phyloP scores from a whole-genome alignment of 495 filamentous ascomycete species.

The Penicillium diatomitis region DNA sequence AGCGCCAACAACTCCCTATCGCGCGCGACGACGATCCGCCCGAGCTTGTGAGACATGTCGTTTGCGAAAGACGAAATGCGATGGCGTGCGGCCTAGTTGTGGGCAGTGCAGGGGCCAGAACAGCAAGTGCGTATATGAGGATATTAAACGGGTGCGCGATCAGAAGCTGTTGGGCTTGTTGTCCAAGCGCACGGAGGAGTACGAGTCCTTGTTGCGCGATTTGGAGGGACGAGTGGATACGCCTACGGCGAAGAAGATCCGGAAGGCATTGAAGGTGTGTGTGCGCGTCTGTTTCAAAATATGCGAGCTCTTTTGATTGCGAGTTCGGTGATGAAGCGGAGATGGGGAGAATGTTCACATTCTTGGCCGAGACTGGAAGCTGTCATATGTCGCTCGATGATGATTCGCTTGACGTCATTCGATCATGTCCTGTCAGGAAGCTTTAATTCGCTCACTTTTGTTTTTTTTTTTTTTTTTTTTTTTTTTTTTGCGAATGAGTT shows the following conservation, averaged over 20 bases:
- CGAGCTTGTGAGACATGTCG: slow-evolving; percentile 66
- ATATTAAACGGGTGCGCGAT: slow-evolving; percentile 50
- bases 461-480: too few relatives aligned
- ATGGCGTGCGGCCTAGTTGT: slow-evolving; percentile 44
- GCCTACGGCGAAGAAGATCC: slow-evolving; percentile 22
- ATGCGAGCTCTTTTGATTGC: too few relatives aligned
- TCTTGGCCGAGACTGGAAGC: too few relatives aligned
- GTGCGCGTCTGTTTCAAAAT: too few relatives aligned
- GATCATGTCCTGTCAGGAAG: not conserved
- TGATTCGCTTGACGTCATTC: not conserved
- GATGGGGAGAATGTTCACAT: too few relatives aligned
- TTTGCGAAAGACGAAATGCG: slow-evolving; percentile 56
- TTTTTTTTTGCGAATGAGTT: too few relatives aligned
- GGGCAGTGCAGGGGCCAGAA: slow-evolving; percentile 42
- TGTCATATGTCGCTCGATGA: not conserved
- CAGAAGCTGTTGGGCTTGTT: slow-evolving; percentile 38
- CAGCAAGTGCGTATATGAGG: slow-evolving; percentile 42
- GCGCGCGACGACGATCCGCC: slow-evolving; percentile 28
- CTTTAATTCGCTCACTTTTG: too few relatives aligned
- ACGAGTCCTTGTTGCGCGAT: slow-evolving; percentile 35
- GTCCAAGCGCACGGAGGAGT: slow-evolving; percentile 33
- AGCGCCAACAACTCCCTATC: not conserved
- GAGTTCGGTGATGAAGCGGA: too few relatives aligned
- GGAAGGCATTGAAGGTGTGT: slow-evolving; percentile 25
- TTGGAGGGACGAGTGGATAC: slow-evolving; percentile 25